Evolutionary conservation across 2,329 filamentous ascomycete genomes (phyloP).

Genomic region (Xenoacremonium recifei): DNA sequence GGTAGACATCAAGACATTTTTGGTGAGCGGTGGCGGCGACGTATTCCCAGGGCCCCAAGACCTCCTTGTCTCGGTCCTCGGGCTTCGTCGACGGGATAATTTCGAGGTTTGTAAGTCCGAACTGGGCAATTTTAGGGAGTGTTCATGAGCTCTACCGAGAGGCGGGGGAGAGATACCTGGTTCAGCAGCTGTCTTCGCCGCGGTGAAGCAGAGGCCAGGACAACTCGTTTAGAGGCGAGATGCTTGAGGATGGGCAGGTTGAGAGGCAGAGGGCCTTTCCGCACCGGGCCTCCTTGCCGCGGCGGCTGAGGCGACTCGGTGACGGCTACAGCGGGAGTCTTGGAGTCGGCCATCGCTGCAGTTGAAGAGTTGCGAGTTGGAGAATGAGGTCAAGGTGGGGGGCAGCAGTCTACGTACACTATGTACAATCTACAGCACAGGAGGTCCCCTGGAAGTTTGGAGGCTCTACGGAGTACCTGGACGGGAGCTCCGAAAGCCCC

Average conservation of each 20-base stretch:
- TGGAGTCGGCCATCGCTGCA: constrained; percentile 27
- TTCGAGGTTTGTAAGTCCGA: constrained; percentile 80
- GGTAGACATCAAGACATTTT: constrained; percentile 76
- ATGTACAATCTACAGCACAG: no score
- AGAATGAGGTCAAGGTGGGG: constrained; percentile 27
- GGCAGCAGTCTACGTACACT: no score
- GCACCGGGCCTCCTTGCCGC: constrained; percentile 38
- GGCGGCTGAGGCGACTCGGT: no score
- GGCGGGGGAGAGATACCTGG: constrained; percentile 46
- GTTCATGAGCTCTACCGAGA: neutral
- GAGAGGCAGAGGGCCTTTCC: constrained; percentile 62
- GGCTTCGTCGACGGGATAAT: constrained; percentile 79
- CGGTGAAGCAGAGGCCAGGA: constrained; percentile 88
- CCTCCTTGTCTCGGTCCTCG: constrained; percentile 78
- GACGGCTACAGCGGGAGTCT: no score
- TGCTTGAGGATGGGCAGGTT: constrained; percentile 76
- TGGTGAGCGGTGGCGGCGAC: constrained; percentile 81
- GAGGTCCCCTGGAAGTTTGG: no score
- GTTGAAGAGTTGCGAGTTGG: constrained; percentile 1
- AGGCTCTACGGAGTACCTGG: no score
- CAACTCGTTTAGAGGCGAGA: constrained; percentile 75
- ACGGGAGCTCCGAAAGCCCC: no score
- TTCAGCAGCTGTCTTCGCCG: constrained; percentile 78
- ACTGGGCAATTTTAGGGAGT: constrained; percentile 40
- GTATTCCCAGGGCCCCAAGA: constrained; percentile 81